Percentiles rank a stretch among this genome's conserved stretches.
Evolutionary conservation across 2,329 filamentous ascomycete species (phyloP).

Genomic region (Elsinoe fawcettii): DNA sequence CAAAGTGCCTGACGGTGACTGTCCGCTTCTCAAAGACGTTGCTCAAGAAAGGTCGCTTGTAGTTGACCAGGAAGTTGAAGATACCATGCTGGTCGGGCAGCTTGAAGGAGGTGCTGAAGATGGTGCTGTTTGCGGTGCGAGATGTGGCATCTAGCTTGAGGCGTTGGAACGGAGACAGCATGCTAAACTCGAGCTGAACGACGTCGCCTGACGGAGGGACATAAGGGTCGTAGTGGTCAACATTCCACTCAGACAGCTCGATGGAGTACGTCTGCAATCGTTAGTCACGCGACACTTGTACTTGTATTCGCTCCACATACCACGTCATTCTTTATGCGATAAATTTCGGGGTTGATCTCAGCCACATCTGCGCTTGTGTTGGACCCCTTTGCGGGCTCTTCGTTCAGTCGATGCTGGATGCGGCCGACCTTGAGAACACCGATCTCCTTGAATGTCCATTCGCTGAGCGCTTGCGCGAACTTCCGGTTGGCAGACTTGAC

Average conservation of each 20-base stretch:
- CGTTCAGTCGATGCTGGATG: conserved; percentile 65
- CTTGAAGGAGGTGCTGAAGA: conserved; percentile 68
- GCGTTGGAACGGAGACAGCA: conserved; percentile 96
- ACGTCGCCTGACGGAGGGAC: conserved; percentile 59
- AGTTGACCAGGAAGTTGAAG: conserved; percentile 97
- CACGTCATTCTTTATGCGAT: conserved; percentile 93
- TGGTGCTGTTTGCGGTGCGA: conserved; percentile 58
- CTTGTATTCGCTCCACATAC: conserved; percentile 50
- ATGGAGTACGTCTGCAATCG: conserved; percentile 66
- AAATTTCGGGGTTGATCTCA: conserved; percentile 71
- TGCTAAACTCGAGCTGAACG: conserved; percentile 93
- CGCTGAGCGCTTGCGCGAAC: conserved; percentile 76
- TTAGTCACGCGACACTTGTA: neutral
- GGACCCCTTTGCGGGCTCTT: conserved; percentile 40
- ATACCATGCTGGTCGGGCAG: conserved; percentile 97
- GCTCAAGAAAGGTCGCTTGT: conserved; percentile 88
- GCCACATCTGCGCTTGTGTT: conserved; percentile 21
- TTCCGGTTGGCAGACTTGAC: conserved; percentile 68
- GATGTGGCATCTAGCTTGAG: conserved; percentile 57
- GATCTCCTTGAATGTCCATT: conserved; percentile 93
- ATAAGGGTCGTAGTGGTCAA: conserved; percentile 69
- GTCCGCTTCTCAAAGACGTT: conserved; percentile 89
- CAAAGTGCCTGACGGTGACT: conserved; percentile 91
- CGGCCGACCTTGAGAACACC: conserved; percentile 80
- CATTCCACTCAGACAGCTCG: conserved; percentile 76